A percentile compares a stretch with the other conserved stretches of the same genome.
These are phyloP conservation scores for Tetrapisispora nanseiensis DNA, from an alignment of 805 yeast species.

Conservation along the genomic window DNA sequence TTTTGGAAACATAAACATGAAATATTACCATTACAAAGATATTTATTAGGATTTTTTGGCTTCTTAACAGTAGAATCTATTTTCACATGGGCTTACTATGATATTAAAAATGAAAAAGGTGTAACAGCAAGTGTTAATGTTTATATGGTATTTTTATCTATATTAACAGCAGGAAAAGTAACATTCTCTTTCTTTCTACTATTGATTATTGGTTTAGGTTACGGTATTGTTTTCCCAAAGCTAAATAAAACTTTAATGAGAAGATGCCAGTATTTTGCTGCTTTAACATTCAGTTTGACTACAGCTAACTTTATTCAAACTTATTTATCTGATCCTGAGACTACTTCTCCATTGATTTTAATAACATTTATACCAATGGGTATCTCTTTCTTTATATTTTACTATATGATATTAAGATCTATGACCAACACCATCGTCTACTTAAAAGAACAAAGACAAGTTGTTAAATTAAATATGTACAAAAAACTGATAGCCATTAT, in stretches of 20 bases:
- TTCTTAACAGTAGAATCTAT: constrained; percentile 78
- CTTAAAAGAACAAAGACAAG: constrained; percentile 77
- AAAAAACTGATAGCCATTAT: constrained; percentile 65
- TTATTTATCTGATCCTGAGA: constrained; percentile 42
- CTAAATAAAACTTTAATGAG: constrained; percentile 68
- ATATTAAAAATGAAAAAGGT: constrained; percentile 60
- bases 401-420: constrained; percentile 62
- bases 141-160: constrained; percentile 68
- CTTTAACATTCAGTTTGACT: constrained; percentile 45
- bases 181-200: constrained; percentile 84
- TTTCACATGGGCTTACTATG: constrained; percentile 86
- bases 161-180: constrained; percentile 70
- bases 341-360: constrained; percentile 41
- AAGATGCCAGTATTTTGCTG: constrained; percentile 52
- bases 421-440: constrained; percentile 65
- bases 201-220: constrained; percentile 80
- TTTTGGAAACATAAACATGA: constrained; percentile 81
- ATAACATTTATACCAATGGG: constrained; percentile 63
- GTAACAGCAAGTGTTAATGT: constrained; percentile 48
- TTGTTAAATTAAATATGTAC: constrained; percentile 84
- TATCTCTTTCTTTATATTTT: constrained; percentile 59
- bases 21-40: constrained; percentile 80
- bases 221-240: constrained; percentile 87
- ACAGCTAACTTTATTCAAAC: constrained; percentile 45
- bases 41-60: constrained; percentile 74